Evolutionary conservation across 306 rosid species (phyloP).

Genomic region (Quercus berberidifolia): DNA sequence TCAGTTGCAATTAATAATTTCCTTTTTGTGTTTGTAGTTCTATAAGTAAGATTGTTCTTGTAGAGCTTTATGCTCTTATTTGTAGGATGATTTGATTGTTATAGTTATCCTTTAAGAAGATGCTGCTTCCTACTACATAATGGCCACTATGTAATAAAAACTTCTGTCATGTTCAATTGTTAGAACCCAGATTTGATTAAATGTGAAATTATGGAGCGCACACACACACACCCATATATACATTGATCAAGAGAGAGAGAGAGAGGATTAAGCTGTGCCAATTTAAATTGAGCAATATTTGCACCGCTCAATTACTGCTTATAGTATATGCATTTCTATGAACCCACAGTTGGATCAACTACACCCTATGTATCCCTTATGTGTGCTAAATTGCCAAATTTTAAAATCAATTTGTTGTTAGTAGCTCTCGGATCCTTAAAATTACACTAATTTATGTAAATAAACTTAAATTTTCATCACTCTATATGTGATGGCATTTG

Average conservation of each 20-base stretch:
- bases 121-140: background rate
- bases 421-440: background rate
- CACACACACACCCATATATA: background rate
- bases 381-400: background rate
- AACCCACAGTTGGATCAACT: background rate
- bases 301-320: background rate
- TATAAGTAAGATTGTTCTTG: background rate
- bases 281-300: background rate
- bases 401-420: background rate
- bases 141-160: background rate
- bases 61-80: background rate
- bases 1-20: constrained; percentile 20
- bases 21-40: background rate
- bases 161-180: background rate
- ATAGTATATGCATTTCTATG: background rate
- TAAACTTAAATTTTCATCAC: background rate
- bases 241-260: background rate
- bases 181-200: background rate
- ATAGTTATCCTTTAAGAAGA: background rate
- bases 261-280: background rate
- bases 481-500: background rate
- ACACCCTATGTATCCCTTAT: background rate
- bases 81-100: background rate
- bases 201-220: background rate
- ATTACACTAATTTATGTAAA: background rate